These are phyloP conservation scores for Daedalea quercina DNA, from an alignment of 768 basidiomycete genomes.

Conservation along the genomic window DNA sequence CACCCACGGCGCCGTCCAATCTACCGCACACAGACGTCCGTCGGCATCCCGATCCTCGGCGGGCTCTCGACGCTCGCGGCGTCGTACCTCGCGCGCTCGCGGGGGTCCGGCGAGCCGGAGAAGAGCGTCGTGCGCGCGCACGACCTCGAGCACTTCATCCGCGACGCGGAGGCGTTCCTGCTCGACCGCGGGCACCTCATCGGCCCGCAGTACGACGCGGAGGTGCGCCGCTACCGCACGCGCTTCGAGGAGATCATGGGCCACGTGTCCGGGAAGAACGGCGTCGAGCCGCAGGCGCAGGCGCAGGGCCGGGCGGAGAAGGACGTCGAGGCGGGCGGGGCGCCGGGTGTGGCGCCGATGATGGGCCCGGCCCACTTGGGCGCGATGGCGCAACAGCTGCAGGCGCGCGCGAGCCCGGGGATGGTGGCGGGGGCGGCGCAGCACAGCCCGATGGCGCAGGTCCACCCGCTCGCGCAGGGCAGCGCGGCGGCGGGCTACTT, in stretches of 20 bases:
- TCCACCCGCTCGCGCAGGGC: too few relatives aligned
- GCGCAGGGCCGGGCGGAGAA: conserved; percentile 5
- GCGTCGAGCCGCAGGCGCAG: conserved; percentile 3
- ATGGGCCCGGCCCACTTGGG: too few relatives aligned
- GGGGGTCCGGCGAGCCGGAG: conserved; percentile 69
- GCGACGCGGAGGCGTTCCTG: conserved; percentile 50
- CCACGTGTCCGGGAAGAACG: conserved; percentile 18
- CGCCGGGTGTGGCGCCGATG: too few relatives aligned
- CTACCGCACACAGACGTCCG: conserved; percentile 22
- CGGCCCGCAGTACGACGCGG: conserved; percentile 27
- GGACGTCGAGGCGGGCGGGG: too few relatives aligned
- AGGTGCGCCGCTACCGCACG: conserved; percentile 27
- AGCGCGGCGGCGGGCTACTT: too few relatives aligned
- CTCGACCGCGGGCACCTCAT: conserved; percentile 44
- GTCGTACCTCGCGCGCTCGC: conserved; percentile 63
- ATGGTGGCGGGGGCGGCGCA: too few relatives aligned
- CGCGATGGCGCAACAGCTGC: too few relatives aligned
- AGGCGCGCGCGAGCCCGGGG: too few relatives aligned
- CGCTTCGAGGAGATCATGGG: conserved; percentile 45
- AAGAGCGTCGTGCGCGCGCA: conserved; percentile 47
- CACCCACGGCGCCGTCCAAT: conserved; percentile 24
- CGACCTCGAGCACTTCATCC: conserved; percentile 61
- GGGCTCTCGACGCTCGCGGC: conserved; percentile 64
- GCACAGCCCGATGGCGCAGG: too few relatives aligned
- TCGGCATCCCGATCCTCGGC: conserved; percentile 38